A percentile compares a stretch with the other conserved stretches of the same genome.
phyloP scores from a whole-genome alignment of 2,329 filamentous ascomycete genomes.

The Cadophora gregata region DNA sequence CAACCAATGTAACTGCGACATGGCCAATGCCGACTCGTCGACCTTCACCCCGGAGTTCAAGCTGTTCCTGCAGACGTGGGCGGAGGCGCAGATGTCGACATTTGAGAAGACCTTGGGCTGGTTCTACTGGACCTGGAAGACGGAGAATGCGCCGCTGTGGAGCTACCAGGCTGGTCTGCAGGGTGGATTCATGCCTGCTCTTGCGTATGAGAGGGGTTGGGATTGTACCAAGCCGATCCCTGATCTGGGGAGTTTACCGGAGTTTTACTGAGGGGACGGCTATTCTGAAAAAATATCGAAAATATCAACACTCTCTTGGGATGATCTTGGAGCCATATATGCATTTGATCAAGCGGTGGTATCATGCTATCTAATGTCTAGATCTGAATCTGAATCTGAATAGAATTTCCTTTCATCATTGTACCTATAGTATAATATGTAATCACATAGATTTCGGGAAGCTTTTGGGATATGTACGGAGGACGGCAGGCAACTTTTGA shows the following conservation, averaged over 20 bases:
- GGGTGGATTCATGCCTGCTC: slow-evolving; percentile 78
- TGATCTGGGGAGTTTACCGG: slow-evolving; percentile 57
- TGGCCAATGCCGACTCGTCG: slow-evolving; percentile 76
- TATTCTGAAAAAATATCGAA: no score
- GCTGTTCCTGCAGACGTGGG: slow-evolving; percentile 84
- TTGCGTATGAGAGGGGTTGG: slow-evolving; percentile 73
- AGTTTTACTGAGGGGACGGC: slow-evolving; percentile 57
- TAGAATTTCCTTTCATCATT: no score
- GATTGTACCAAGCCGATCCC: slow-evolving; percentile 65
- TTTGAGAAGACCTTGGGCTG: slow-evolving; percentile 95
- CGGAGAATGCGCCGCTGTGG: slow-evolving; percentile 86
- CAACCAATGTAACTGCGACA: slow-evolving; percentile 71
- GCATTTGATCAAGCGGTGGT: not conserved
- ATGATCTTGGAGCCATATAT: slow-evolving; percentile 4
- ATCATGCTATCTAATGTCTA: no score
- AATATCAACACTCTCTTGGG: slow-evolving; percentile 5
- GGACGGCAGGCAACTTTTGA: no score
- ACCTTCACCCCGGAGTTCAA: slow-evolving; percentile 78
- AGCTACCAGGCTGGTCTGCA: slow-evolving; percentile 82
- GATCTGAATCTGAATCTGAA: no score
- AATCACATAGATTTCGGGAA: no score
- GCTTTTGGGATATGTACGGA: no score
- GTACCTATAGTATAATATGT: no score
- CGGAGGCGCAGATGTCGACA: slow-evolving; percentile 91
- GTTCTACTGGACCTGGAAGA: slow-evolving; percentile 99